phyloP scores from a whole-genome alignment of 148 eudicot species.

The Pouteria glomerata region DNA sequence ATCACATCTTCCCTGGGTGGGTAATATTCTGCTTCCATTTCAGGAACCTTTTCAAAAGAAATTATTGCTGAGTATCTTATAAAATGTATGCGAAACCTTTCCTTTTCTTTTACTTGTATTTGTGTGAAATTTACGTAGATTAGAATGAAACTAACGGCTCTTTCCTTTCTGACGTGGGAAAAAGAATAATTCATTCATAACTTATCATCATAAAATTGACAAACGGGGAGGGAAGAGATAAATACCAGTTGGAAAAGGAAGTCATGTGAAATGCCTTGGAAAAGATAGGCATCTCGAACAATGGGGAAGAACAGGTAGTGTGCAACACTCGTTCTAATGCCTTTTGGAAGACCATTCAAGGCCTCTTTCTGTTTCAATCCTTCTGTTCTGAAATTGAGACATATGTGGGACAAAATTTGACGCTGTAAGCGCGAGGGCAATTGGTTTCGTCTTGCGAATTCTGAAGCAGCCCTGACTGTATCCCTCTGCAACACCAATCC shows the following conservation, averaged over 20 bases:
- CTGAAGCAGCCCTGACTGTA: constrained; percentile 57
- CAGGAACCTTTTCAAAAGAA: constrained; percentile 51
- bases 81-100: no score
- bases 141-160: no score
- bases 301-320: constrained; percentile 58
- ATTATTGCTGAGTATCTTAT: not conserved
- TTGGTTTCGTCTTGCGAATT: constrained; percentile 66
- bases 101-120: no score
- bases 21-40: constrained; percentile 82
- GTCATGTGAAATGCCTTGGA: constrained; percentile 64
- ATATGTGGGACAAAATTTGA: constrained; percentile 73
- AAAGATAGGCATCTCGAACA: constrained; percentile 58
- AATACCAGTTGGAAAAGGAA: constrained; percentile 76
- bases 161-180: no score
- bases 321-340: constrained; percentile 66
- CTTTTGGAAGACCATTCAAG: constrained; percentile 63
- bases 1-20: constrained; percentile 84
- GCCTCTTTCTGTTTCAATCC: constrained; percentile 70
- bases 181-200: no score
- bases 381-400: constrained; percentile 77
- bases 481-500: constrained; percentile 61
- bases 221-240: not conserved
- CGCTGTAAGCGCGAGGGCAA: constrained; percentile 60
- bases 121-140: no score
- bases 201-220: no score